A percentile compares a stretch with the other conserved stretches of the same genome.
Evolutionary conservation across 2,329 filamentous ascomycete genomes (phyloP).

Genomic region (Fusarium decemcellulare): DNA sequence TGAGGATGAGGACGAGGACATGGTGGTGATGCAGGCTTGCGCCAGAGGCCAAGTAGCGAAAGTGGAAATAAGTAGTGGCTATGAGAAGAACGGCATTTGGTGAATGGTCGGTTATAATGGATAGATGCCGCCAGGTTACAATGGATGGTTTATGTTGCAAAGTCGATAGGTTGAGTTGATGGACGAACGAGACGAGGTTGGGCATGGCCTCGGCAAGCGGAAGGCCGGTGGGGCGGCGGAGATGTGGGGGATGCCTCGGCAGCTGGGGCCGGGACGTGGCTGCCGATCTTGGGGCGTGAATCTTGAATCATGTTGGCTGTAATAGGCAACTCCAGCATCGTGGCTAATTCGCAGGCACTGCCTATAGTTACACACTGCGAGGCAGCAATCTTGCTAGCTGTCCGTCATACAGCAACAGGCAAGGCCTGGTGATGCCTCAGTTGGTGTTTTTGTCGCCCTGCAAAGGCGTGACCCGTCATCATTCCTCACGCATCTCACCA

Average conservation of each 20-base stretch:
- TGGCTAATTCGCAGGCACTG: too few relatives aligned
- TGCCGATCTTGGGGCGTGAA: constrained; percentile 20
- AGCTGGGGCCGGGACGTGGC: constrained; percentile 36
- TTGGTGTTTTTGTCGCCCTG: not conserved
- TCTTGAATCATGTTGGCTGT: not conserved
- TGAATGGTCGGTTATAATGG: not conserved
- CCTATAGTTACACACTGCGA: not conserved
- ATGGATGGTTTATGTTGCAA: too few relatives aligned
- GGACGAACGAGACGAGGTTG: constrained; percentile 20
- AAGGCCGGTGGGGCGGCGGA: constrained; percentile 28
- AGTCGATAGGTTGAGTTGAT: not conserved
- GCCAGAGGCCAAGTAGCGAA: not conserved
- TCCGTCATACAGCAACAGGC: not conserved
- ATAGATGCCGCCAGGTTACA: not conserved
- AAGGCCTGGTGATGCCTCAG: constrained; percentile 7
- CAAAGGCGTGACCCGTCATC: not conserved
- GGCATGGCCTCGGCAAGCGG: constrained; percentile 36
- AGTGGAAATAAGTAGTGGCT: not conserved
- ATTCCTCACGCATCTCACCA: constrained; percentile 14
- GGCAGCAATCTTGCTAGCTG: not conserved
- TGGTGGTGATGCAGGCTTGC: constrained; percentile 4
- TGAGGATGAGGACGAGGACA: constrained; percentile 55
- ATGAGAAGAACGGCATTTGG: not conserved
- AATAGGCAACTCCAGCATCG: too few relatives aligned
- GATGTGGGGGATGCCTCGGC: constrained; percentile 40